Evolutionary conservation across 78 protist genomes (phyloP).

Genomic region (Tieghemostelium lacteum): DNA sequence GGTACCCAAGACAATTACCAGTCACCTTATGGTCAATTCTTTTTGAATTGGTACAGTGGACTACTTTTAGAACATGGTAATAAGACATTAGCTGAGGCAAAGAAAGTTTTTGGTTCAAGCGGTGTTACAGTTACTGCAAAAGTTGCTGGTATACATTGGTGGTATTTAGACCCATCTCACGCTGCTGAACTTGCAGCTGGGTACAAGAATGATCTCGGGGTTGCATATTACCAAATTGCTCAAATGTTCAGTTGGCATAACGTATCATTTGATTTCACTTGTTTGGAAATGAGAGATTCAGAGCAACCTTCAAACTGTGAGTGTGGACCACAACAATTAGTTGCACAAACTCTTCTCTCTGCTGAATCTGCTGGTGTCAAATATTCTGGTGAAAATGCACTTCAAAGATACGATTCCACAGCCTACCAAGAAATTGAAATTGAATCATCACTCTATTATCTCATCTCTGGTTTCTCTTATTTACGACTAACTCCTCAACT

Average conservation of each 20-base stretch:
- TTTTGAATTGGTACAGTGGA: conserved; percentile 90
- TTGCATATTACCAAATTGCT: conserved; percentile 83
- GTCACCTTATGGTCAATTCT: conserved; percentile 89
- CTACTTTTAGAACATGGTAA: conserved; percentile 66
- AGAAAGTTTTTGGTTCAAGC: conserved; percentile 10
- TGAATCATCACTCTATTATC: conserved; percentile 23
- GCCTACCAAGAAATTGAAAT: conserved; percentile 62
- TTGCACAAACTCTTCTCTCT: conserved; percentile 33
- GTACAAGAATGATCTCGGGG: conserved; percentile 83
- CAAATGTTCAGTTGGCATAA: conserved; percentile 65
- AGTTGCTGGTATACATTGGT: conserved; percentile 96
- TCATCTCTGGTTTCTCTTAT: conserved; percentile 48
- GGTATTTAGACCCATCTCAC: conserved; percentile 82
- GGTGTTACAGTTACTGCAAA: conserved; percentile 84
- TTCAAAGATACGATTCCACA: conserved; percentile 38
- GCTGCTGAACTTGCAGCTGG: conserved; percentile 95
- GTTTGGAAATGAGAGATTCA: conserved; percentile 83
- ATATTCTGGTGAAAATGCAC: conserved; percentile 79
- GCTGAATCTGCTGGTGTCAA: conserved; percentile 64
- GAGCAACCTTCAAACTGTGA: conserved; percentile 68
- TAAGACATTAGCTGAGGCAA: conserved; percentile 50
- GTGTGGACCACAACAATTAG: conserved; percentile 81
- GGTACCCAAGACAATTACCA: conserved; percentile 64
- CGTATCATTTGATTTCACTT: conserved; percentile 88
- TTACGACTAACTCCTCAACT: conserved; percentile 19